Evolutionary conservation across 108 stramenopile genomes (phyloP), one percentile per base, ranked within the genome.

Genomic region (Nannochloropsis oceanica): DNA sequence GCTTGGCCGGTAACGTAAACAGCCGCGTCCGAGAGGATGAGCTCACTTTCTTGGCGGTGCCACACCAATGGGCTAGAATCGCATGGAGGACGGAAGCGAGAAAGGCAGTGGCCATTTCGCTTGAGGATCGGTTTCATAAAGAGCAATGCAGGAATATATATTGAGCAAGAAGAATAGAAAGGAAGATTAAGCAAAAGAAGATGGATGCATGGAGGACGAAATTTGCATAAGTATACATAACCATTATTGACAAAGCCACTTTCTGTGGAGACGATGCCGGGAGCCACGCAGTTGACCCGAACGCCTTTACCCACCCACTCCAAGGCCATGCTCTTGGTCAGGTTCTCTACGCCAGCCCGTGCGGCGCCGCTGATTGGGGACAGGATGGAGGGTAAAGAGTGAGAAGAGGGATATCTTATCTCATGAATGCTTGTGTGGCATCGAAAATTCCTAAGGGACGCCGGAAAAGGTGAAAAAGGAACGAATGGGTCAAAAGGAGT

Each of bases 301-400:
- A 95, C 94, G 12, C 87, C 90, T 44, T 90, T 91, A 81, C 93
- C 93, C 82, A 95, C 93, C 95, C 95, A 95, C 91, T 95, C 95
- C 27, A 91, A 90, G 80, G 93, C 91, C 43, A 95, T 88, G 22
- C 94, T 94, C 25, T 93, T 94, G 26, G 92, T 92, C 93, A 95
- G 93, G 82, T 95, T 95, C 87, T 95, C 94, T 7, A 95, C 93
- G 11, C 92, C 95, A 13, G 93, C 94, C 22, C 95, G 87, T 26
- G 95, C 93, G 8, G 95, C 94, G 22, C 93, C 95, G 80, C 80
- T 26, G n/a, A 11, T 11, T 8, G 13, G 80, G 2, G 26, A 25
- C 8, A 27, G 10, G 25, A 27, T 9, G 80, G n/a, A n/a, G n/a
- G n/a, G n/a, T n/a, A 26, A 26, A 11, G 13, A 26, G 22, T 7